Percentiles rank a stretch among this genome's conserved stretches.
Evolutionary conservation across 306 rosid species (phyloP).

Genomic region (Aeschynomene evenia): DNA sequence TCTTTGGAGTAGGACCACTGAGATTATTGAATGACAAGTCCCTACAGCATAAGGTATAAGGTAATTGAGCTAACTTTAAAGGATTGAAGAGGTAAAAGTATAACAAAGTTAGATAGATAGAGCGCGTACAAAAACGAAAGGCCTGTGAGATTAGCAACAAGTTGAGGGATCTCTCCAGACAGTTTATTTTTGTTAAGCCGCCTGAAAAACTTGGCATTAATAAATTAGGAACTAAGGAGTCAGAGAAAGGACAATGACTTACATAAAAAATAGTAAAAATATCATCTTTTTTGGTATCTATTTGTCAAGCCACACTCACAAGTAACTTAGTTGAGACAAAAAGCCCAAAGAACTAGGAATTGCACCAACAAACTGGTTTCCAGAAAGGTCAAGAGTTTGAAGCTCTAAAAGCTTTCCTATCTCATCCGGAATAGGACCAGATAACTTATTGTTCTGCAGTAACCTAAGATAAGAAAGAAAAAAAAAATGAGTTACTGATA

Average conservation of each 20-base stretch:
- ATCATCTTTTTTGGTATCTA: background rate
- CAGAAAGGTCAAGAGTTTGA: constrained; percentile 84
- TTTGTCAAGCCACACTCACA: constrained; percentile 66
- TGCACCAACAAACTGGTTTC: constrained; percentile 71
- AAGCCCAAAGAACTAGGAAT: constrained; percentile 80
- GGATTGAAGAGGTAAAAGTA: constrained; percentile 21
- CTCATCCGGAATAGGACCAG: constrained; percentile 79
- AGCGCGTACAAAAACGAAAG: constrained; percentile 80
- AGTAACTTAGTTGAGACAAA: constrained; percentile 77
- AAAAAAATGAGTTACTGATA: constrained; percentile 18
- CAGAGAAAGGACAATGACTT: constrained; percentile 34
- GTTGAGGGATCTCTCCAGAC: constrained; percentile 78
- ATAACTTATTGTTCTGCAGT: constrained; percentile 78
- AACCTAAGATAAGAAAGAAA: constrained; percentile 50
- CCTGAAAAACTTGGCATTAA: constrained; percentile 81
- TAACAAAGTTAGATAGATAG: background rate
- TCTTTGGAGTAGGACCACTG: constrained; percentile 86
- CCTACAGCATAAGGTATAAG: constrained; percentile 43
- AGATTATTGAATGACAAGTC: constrained; percentile 91
- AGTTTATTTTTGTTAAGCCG: constrained; percentile 80
- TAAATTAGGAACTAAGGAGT: constrained; percentile 37
- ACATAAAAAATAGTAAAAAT: constrained; percentile 9
- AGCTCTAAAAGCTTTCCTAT: constrained; percentile 77
- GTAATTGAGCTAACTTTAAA: constrained; percentile 15
- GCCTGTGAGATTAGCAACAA: constrained; percentile 72